These are phyloP conservation scores for Stygiomarasmius scandens DNA, from an alignment of 1,284 basidiomycete species.

Conservation along the genomic window DNA sequence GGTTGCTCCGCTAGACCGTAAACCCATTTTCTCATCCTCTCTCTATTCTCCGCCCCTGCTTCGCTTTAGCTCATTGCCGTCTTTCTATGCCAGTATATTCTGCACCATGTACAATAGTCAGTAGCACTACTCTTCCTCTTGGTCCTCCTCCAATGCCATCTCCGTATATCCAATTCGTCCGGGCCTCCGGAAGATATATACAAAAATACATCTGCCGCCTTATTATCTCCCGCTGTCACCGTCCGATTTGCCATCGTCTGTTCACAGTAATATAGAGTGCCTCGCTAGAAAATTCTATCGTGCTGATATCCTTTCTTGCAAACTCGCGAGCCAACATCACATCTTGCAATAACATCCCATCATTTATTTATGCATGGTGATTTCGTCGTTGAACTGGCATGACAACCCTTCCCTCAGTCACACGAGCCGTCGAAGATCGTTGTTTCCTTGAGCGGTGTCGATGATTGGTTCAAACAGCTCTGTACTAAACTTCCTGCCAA, in stretches of 20 bases:
- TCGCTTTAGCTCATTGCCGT: not conserved
- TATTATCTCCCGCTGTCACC: not conserved
- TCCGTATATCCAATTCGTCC: not conserved
- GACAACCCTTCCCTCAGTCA: not conserved
- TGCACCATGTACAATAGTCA: no score
- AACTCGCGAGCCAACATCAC: not conserved
- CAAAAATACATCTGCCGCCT: not conserved
- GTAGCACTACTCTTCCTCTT: not conserved
- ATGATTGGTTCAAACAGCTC: not conserved
- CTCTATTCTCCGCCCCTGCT: not conserved
- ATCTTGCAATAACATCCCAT: not conserved
- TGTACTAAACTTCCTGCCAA: constrained; percentile 16
- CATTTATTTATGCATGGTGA: not conserved
- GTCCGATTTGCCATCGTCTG: not conserved
- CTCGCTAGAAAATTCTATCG: not conserved
- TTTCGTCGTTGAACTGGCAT: not conserved
- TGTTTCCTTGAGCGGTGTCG: not conserved
- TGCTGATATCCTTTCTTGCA: not conserved
- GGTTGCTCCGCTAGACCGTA: constrained; percentile 21
- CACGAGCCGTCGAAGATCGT: not conserved
- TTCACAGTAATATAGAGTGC: not conserved
- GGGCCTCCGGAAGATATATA: not conserved
- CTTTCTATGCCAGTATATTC: no score
- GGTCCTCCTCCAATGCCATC: not conserved
- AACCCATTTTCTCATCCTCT: constrained; percentile 11